Evolutionary conservation across 495 filamentous ascomycete species (phyloP).

Genomic region (Tetracladium setigerum): DNA sequence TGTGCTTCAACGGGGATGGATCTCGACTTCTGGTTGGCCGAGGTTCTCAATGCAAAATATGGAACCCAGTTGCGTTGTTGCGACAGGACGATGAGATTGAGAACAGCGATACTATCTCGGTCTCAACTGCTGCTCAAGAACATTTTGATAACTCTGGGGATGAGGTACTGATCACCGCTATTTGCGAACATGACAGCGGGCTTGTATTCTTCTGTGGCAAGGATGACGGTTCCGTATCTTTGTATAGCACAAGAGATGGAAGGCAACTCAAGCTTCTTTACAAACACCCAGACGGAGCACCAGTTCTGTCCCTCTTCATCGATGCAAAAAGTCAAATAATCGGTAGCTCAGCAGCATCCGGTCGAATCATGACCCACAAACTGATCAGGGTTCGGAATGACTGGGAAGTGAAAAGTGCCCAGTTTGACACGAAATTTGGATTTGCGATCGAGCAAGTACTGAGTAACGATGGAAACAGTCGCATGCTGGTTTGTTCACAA

Average conservation of each 20-base stretch:
- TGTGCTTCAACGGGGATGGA: constrained; percentile 15
- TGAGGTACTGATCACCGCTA: constrained; percentile 18
- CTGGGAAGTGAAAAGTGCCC: not conserved
- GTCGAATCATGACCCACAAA: not conserved
- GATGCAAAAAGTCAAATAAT: not conserved
- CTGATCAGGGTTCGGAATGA: not conserved
- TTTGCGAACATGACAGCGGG: constrained; percentile 11
- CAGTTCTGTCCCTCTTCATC: not conserved
- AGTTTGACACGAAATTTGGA: not conserved
- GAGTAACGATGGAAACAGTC: not conserved
- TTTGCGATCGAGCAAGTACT: not conserved
- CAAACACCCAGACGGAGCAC: constrained; percentile 6
- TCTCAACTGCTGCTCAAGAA: no score
- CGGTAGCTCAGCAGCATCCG: not conserved
- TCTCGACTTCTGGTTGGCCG: constrained; percentile 14
- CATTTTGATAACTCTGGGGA: not conserved
- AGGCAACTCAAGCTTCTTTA: constrained; percentile 14
- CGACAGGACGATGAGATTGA: not conserved
- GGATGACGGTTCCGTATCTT: constrained; percentile 21
- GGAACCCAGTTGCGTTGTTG: constrained; percentile 8
- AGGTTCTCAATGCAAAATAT: constrained; percentile 7
- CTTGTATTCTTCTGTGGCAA: constrained; percentile 22
- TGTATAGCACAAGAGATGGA: constrained; percentile 19
- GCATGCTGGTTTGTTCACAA: not conserved
- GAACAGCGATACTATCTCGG: not conserved